Percentiles rank a stretch among this genome's conserved stretches.
These are phyloP conservation scores for Eragrostis nindensis DNA, from an alignment of 176 grass and related monocot species.

Conservation along the genomic window DNA sequence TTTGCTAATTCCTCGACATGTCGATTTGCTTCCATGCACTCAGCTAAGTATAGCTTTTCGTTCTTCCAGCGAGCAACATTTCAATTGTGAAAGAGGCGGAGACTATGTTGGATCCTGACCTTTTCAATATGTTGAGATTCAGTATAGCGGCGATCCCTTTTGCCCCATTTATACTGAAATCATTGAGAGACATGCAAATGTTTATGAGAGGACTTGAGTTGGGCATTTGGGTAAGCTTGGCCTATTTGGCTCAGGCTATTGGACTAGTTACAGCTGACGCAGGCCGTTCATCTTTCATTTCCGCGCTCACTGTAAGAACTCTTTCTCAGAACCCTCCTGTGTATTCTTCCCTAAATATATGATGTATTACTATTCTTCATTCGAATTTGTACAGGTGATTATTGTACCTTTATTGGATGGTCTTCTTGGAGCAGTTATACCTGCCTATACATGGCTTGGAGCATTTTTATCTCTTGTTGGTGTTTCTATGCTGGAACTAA, in stretches of 20 bases:
- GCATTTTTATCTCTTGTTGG: conserved; percentile 54
- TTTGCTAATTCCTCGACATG: neutral
- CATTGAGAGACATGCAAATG: conserved; percentile 45
- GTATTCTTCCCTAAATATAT: conserved; percentile 15
- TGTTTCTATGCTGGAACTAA: conserved; percentile 55
- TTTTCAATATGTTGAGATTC: conserved; percentile 64
- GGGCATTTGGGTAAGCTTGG: conserved; percentile 58
- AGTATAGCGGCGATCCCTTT: conserved; percentile 58
- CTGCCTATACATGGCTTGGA: conserved; percentile 53
- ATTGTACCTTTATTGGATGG: conserved; percentile 63
- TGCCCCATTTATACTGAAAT: conserved; percentile 46
- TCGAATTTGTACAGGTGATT: conserved; percentile 50
- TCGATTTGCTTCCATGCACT: neutral
- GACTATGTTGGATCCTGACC: conserved; percentile 53
- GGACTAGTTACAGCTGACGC: conserved; percentile 59
- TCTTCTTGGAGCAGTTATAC: conserved; percentile 54
- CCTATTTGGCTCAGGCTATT: conserved; percentile 57
- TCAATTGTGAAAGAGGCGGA: conserved; percentile 59
- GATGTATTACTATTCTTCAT: conserved; percentile 30
- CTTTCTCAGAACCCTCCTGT: conserved; percentile 14
- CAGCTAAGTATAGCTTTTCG: conserved; percentile 13
- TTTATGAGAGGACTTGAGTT: conserved; percentile 49
- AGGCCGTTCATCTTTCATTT: conserved; percentile 59
- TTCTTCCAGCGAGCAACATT: conserved; percentile 59
- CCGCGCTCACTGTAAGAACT: conserved; percentile 53